These are phyloP conservation scores for Epichloe glyceriae DNA, from an alignment of 2,329 filamentous ascomycete species.

Conservation along the genomic window DNA sequence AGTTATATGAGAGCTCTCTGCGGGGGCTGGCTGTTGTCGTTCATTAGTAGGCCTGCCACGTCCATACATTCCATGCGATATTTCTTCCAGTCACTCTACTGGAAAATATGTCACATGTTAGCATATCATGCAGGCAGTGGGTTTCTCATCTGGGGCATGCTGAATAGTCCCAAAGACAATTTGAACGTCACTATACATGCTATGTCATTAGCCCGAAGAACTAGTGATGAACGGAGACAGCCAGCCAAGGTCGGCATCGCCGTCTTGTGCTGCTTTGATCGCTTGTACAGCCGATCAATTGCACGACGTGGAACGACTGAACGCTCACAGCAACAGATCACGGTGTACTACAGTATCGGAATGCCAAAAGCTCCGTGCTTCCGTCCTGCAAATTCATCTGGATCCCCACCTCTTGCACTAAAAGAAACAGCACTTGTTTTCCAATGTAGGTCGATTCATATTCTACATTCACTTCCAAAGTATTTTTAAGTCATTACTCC, in stretches of 20 bases:
- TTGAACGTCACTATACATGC: conserved; percentile 27
- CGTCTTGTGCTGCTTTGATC: conserved; percentile 5
- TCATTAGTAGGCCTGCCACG: neutral
- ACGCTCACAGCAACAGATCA: conserved; percentile 24
- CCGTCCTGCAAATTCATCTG: conserved; percentile 25
- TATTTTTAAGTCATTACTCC: conserved; percentile 7
- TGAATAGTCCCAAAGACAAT: conserved; percentile 26
- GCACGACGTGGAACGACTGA: conserved; percentile 17
- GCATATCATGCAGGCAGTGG: too few species aligned
- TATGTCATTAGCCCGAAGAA: conserved; percentile 17
- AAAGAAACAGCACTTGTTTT: neutral
- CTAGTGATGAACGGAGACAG: conserved; percentile 15
- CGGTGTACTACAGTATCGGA: conserved; percentile 26
- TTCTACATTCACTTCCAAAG: conserved; percentile 8
- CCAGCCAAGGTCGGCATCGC: conserved; percentile 18
- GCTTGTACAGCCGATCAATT: conserved; percentile 17
- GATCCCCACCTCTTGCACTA: conserved; percentile 20
- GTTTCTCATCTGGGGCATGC: conserved; percentile 8
- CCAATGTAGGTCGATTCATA: conserved; percentile 12
- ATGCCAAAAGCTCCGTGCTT: conserved; percentile 19
- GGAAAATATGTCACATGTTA: too few species aligned
- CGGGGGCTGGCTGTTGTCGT: neutral
- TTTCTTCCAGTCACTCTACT: too few species aligned
- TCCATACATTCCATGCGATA: too few species aligned
- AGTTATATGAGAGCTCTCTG: neutral